Conservation (phyloP, 768 basidiomycete species). For the Kwoniella pini region DNA sequence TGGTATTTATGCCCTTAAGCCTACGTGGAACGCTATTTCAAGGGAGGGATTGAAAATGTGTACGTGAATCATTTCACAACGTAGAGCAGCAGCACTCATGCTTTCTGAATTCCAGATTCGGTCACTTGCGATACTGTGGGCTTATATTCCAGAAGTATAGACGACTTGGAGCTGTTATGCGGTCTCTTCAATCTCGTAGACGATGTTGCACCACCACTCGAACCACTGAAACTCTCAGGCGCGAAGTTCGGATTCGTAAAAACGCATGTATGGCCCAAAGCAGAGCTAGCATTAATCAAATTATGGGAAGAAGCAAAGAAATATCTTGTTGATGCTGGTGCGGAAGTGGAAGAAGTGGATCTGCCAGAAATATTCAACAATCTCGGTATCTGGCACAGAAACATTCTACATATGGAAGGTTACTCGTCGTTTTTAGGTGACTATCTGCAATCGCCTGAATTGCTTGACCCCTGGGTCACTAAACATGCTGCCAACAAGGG, state of each 20-base stretch:
- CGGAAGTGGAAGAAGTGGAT: conserved; percentile 22
- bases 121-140: conserved; percentile 25
- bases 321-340: conserved; percentile 11
- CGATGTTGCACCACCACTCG: conserved; percentile 11
- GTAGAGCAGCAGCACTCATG: not conserved
- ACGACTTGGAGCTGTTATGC: conserved; percentile 14
- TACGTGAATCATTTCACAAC: conserved; percentile 1
- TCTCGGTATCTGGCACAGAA: conserved; percentile 17
- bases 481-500: conserved; percentile 20
- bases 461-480: conserved; percentile 21
- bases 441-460: conserved; percentile 13
- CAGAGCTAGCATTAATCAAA: conserved; percentile 2
- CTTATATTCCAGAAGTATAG: conserved; percentile 11
- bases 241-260: conserved; percentile 25
- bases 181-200: conserved; percentile 18
- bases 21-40: conserved; percentile 26
- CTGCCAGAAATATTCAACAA: conserved; percentile 16
- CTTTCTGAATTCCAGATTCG: conserved; percentile 11
- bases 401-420: conserved; percentile 27
- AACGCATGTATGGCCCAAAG: conserved; percentile 23
- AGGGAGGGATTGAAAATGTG: conserved; percentile 26
- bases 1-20: conserved; percentile 19
- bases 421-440: conserved; percentile 22
- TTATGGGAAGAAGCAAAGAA: conserved; percentile 18
- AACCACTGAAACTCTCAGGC: conserved; percentile 7